phyloP scores from a whole-genome alignment of 2,329 filamentous ascomycete genomes.

The Fusarium lyarnte region DNA sequence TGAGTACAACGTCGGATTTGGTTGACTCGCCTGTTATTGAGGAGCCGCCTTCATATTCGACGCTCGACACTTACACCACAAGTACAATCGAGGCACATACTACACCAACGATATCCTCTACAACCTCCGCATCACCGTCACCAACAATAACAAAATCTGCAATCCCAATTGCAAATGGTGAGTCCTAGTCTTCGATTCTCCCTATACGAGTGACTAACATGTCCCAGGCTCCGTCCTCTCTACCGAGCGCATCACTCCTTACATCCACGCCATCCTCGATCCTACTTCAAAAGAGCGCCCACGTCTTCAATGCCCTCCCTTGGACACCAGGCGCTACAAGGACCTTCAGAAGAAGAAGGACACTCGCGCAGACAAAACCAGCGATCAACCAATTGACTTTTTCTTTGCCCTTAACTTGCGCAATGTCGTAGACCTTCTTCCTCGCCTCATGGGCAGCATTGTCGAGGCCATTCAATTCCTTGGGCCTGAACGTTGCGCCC shows the following conservation, averaged over 20 bases:
- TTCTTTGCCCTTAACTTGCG: constrained; percentile 67
- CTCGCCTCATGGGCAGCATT: constrained; percentile 62
- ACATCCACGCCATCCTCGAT: constrained; percentile 46
- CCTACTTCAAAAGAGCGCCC: constrained; percentile 38
- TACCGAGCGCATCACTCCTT: constrained; percentile 35
- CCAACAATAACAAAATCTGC: neutral
- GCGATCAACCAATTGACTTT: constrained; percentile 45
- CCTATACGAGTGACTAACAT: neutral
- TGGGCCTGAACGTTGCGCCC: constrained; percentile 59
- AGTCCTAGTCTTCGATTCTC: neutral
- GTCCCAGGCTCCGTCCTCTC: constrained; percentile 47
- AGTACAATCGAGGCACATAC: neutral
- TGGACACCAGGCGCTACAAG: constrained; percentile 37
- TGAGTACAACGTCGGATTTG: neutral
- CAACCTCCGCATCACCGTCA: neutral
- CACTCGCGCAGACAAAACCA: neutral
- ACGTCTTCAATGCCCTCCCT: constrained; percentile 44
- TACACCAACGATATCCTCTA: neutral
- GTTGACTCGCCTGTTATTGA: neutral
- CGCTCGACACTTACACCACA: neutral
- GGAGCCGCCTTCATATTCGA: constrained; percentile 3
- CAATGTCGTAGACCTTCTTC: constrained; percentile 56
- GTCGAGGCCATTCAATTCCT: constrained; percentile 61
- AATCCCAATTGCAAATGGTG: constrained; percentile 13
- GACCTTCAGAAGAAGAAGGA: constrained; percentile 24